Evolutionary conservation across 2,329 filamentous ascomycete genomes (phyloP).

Genomic region (Aspergillus arachidicola): DNA sequence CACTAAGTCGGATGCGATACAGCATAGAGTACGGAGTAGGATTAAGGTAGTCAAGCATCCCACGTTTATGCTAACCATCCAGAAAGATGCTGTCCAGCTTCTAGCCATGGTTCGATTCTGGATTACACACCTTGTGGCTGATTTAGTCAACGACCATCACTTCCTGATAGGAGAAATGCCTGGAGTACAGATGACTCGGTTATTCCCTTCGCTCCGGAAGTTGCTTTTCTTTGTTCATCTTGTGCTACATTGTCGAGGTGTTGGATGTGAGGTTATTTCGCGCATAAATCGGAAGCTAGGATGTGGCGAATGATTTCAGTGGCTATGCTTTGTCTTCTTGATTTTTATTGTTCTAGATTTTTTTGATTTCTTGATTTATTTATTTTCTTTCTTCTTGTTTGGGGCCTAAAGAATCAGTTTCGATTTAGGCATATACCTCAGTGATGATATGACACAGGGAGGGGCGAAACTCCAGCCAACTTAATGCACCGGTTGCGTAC

Average conservation of each 20-base stretch:
- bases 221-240: not conserved
- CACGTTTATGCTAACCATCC: not conserved
- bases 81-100: not conserved
- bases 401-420: not conserved
- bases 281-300: not conserved
- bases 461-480: not conserved
- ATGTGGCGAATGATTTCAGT: not conserved
- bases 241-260: not conserved
- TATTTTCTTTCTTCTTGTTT: not conserved
- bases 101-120: not conserved
- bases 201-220: not conserved
- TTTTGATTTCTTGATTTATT: not conserved
- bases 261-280: not conserved
- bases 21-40: not conserved
- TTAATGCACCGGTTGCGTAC: slow-evolving; percentile 1
- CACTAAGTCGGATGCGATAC: not conserved
- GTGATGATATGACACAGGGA: not conserved
- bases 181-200: not conserved
- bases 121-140: not conserved
- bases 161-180: not conserved
- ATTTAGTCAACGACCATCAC: not conserved
- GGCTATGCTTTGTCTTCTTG: not conserved
- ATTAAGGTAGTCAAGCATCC: slow-evolving; percentile 3
- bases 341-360: not conserved
- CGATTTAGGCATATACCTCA: not conserved